Base-by-base conservation (phyloP, 768 basidiomycete genomes). In the Dentipellis fragilis region DNA sequence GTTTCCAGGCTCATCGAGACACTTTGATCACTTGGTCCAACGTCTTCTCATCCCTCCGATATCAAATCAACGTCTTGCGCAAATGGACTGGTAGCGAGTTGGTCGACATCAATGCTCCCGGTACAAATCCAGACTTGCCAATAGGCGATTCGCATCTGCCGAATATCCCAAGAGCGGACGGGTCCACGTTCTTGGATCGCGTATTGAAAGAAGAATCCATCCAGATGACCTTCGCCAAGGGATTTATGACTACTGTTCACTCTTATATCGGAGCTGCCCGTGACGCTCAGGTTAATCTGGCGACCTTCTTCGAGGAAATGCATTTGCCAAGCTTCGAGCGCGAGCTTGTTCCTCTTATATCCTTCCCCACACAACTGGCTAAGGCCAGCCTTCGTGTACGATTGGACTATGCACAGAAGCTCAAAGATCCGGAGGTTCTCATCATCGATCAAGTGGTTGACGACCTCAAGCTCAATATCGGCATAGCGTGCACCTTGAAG, bases 171-270 rank as follows among this genome's bases (percentile, higher is more conserved):
- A 42, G 63, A 71, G 46, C 83, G 83, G 86, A 86, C 61, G 83
- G 85, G 19, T 84, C 85, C 17, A 90, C 89, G 37, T 99, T 98
- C 68, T 87, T 97, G 36, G 96, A 97, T 67, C 83, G 93, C 29
- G 73, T 97, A 22, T 77, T 96, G 56, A 97, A 98, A 68, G 95
- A 98, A 69, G 95, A 98, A 64, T 87, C 87, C n/a, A 85, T 98
- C 64, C 89, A 94, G 69, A 80, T 87, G 58, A 93, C 90, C 9
- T 97, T 99, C 68, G 92, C 94, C 69, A 92, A 88, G 62, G 87
- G 88, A 12, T 90, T 88, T 61, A 77, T 93, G 63, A 84, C 83
- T 40, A 92, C 89, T n/a, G 81, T 95, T 7, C 87, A 93, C 67
- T 75, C 83, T 12, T 87, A 94, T 63, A 83, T 98, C 53, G 84